Evolutionary conservation across 495 filamentous ascomycete species (phyloP).

Genomic region (Thermochaetoides thermophila): DNA sequence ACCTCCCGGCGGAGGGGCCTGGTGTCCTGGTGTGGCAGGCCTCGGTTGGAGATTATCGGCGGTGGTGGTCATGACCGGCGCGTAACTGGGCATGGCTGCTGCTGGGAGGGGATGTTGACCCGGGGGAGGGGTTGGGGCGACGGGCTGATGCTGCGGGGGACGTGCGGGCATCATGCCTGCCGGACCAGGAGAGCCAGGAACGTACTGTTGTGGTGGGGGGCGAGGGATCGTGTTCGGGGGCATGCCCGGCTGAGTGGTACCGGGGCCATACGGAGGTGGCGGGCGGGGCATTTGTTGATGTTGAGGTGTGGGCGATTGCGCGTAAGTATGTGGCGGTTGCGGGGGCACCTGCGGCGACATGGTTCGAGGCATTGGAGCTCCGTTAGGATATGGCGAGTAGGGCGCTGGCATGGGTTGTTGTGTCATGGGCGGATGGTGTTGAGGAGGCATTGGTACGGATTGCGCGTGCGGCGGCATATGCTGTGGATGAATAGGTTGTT

Average conservation of each 20-base stretch:
- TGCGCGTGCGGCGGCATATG: slow-evolving; percentile 14
- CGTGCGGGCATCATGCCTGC: slow-evolving; percentile 9
- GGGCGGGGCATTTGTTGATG: slow-evolving; percentile 16
- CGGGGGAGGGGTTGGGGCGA: slow-evolving; percentile 2
- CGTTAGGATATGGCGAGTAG: slow-evolving; percentile 19
- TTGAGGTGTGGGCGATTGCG: slow-evolving; percentile 3
- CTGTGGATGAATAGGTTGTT: slow-evolving; percentile 19
- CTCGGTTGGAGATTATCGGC: slow-evolving; percentile 24
- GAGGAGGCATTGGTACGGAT: slow-evolving; percentile 10
- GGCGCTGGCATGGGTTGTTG: slow-evolving; percentile 15
- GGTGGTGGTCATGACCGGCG: slow-evolving; percentile 32
- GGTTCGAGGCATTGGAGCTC: slow-evolving; percentile 18
- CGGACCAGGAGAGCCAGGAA: slow-evolving; percentile 4
- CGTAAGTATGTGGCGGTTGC: slow-evolving; percentile 10
- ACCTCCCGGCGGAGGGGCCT: no score
- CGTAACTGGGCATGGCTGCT: slow-evolving; percentile 25
- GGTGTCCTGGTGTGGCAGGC: no score
- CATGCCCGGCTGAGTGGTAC: slow-evolving; percentile 15
- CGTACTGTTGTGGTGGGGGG: slow-evolving; percentile 15
- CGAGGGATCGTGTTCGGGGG: slow-evolving; percentile 14
- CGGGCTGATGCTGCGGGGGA: neutral
- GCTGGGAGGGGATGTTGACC: slow-evolving; percentile 18
- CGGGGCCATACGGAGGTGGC: slow-evolving; percentile 8
- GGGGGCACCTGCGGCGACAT: slow-evolving; percentile 23
- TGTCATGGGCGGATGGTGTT: slow-evolving; percentile 14